Evolutionary conservation across 169 alveolate species (phyloP).

Genomic region (Plasmodium relictum): DNA sequence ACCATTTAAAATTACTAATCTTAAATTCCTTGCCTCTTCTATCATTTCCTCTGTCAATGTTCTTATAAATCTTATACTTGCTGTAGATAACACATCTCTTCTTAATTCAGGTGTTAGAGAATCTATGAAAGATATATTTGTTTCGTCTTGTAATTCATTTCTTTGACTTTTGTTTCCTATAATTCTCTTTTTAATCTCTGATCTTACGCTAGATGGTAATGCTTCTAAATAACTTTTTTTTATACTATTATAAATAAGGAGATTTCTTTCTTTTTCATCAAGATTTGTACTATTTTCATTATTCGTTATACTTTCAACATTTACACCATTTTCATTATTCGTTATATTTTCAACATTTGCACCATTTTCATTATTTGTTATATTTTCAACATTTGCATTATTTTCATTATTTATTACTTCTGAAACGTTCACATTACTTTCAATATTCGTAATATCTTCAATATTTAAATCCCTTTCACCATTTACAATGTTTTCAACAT

Average conservation of each 20-base stretch:
- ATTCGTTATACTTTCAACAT: neutral
- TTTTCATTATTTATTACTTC: neutral
- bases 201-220: conserved; percentile 54
- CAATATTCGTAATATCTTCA: neutral
- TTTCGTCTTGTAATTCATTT: conserved; percentile 81
- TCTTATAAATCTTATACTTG: conserved; percentile 82
- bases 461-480: neutral
- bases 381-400: neutral
- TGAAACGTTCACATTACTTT: neutral
- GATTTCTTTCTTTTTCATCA: conserved; percentile 28
- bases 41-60: conserved; percentile 85
- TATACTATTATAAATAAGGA: conserved; percentile 54
- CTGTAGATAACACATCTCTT: conserved; percentile 85
- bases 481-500: neutral
- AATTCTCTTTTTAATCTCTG: conserved; percentile 69
- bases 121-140: conserved; percentile 85
- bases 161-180: conserved; percentile 60
- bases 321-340: neutral
- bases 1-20: conserved; percentile 36
- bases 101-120: conserved; percentile 86
- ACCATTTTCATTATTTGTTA: neutral
- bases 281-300: neutral
- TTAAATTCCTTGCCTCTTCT: conserved; percentile 84
- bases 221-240: conserved; percentile 71
- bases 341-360: neutral